Evolutionary conservation across 2,329 filamentous ascomycete species (phyloP).

Genomic region (Podosphaera aphanis): DNA sequence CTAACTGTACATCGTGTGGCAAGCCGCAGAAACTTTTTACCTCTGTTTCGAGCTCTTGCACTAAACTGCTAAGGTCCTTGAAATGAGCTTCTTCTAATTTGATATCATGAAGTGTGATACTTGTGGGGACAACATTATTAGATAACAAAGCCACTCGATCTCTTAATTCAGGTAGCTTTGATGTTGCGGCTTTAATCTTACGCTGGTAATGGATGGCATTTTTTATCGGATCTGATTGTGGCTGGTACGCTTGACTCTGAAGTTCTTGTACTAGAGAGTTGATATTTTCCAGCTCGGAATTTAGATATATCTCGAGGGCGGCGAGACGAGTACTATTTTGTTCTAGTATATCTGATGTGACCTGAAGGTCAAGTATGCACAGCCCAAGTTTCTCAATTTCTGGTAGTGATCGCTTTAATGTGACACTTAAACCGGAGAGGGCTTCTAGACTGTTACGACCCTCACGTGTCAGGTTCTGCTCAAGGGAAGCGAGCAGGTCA

Average conservation of each 20-base stretch:
- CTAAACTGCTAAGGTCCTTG: slow-evolving; percentile 29
- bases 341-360: slow-evolving; percentile 26
- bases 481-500: slow-evolving; percentile 28
- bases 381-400: slow-evolving; percentile 24
- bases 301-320: slow-evolving; percentile 31
- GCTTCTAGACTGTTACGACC: slow-evolving; percentile 32
- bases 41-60: slow-evolving; percentile 35
- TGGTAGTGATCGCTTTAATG: slow-evolving; percentile 21
- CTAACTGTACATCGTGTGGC: slow-evolving; percentile 45
- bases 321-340: slow-evolving; percentile 31
- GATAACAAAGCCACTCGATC: slow-evolving; percentile 25
- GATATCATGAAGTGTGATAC: slow-evolving; percentile 30
- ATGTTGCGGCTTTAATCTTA: slow-evolving; percentile 39
- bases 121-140: slow-evolving; percentile 3
- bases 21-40: slow-evolving; percentile 46
- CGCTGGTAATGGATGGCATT: slow-evolving; percentile 55
- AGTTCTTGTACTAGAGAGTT: slow-evolving; percentile 21
- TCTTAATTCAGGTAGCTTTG: slow-evolving; percentile 43
- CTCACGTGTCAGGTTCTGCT: slow-evolving; percentile 29
- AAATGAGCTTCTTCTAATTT: slow-evolving; percentile 34
- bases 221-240: slow-evolving; percentile 34
- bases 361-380: slow-evolving; percentile 31
- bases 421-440: slow-evolving; percentile 29
- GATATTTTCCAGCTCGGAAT: slow-evolving; percentile 23
- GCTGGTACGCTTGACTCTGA: slow-evolving; percentile 25